These are phyloP conservation scores for Yamadazyma nakazawae DNA, from an alignment of 805 yeast species.

Conservation along the genomic window DNA sequence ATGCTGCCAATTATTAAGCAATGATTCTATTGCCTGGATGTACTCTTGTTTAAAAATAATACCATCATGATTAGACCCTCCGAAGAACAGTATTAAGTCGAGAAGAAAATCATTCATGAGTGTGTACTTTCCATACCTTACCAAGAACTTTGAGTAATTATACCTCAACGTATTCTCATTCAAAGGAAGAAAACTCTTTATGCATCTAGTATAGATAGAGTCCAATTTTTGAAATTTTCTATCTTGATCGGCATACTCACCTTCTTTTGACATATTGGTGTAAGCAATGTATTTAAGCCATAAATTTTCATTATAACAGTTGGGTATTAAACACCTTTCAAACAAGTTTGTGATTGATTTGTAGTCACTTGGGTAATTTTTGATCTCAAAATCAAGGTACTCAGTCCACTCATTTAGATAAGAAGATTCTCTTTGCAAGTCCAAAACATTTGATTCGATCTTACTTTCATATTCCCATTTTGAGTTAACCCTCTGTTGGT, in stretches of 20 bases:
- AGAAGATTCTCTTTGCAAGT: conserved; percentile 18
- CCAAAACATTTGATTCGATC: conserved; percentile 57
- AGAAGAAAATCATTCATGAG: conserved; percentile 26
- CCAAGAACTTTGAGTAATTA: conserved; percentile 23
- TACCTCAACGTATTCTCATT: conserved; percentile 22
- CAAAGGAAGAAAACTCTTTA: conserved; percentile 36
- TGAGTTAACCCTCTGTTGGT: conserved; percentile 51
- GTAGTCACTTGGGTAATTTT: background rate
- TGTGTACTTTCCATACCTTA: conserved; percentile 17
- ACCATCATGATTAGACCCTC: conserved; percentile 15
- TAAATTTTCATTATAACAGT: conserved; percentile 53
- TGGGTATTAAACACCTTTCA: conserved; percentile 72
- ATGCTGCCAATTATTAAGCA: conserved; percentile 9
- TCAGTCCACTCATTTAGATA: conserved; percentile 55
- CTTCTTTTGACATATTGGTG: conserved; percentile 29
- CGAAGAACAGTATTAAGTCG: conserved; percentile 22
- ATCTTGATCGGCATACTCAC: background rate
- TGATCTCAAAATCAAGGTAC: conserved; percentile 58
- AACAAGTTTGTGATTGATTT: conserved; percentile 47
- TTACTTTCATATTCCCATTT: conserved; percentile 74
- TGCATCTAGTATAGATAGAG: conserved; percentile 51
- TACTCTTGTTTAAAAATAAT: conserved; percentile 16
- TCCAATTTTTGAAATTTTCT: conserved; percentile 20
- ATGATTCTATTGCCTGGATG: conserved; percentile 7
- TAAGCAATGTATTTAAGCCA: conserved; percentile 72